Evolutionary conservation across 2,329 filamentous ascomycete genomes (phyloP).

Genomic region (Atkinsonella hypoxylon): DNA sequence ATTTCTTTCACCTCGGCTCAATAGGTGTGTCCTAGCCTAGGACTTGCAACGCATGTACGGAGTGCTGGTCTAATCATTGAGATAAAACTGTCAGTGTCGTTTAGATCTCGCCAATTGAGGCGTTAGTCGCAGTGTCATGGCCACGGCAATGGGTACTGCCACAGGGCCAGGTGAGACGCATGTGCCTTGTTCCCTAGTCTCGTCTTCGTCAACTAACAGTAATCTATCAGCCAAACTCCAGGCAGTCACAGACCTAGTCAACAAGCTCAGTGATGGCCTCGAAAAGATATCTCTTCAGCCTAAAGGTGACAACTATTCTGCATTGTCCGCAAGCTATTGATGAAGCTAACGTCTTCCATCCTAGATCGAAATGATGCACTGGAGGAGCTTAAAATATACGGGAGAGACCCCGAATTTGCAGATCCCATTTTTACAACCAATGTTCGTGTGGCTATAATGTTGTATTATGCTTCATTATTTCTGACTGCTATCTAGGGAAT

Average conservation of each 20-base stretch:
- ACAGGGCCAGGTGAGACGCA: conserved; percentile 30
- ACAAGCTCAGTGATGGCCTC: conserved; percentile 50
- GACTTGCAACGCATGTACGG: neutral
- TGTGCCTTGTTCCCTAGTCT: neutral
- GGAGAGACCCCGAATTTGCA: conserved; percentile 58
- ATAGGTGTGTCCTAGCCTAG: neutral
- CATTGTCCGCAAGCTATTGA: neutral
- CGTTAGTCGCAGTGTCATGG: conserved; percentile 10
- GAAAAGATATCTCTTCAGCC: conserved; percentile 44
- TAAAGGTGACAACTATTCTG: conserved; percentile 36
- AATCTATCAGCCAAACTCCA: conserved; percentile 47
- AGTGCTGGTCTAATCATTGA: neutral
- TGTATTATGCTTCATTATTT: neutral
- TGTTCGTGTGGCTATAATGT: conserved; percentile 31
- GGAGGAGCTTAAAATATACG: conserved; percentile 54
- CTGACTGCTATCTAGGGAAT: conserved; percentile 49
- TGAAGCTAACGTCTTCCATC: neutral
- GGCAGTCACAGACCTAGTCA: conserved; percentile 53
- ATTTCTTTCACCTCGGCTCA: neutral
- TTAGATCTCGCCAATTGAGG: neutral
- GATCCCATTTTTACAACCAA: conserved; percentile 75
- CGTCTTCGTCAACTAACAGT: conserved; percentile 4
- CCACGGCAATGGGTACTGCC: conserved; percentile 18
- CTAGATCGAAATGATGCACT: conserved; percentile 51
- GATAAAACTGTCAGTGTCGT: neutral